Base-by-base conservation (phyloP, 202 grass and related monocot genomes). In the Hordeum pubiflorum region DNA sequence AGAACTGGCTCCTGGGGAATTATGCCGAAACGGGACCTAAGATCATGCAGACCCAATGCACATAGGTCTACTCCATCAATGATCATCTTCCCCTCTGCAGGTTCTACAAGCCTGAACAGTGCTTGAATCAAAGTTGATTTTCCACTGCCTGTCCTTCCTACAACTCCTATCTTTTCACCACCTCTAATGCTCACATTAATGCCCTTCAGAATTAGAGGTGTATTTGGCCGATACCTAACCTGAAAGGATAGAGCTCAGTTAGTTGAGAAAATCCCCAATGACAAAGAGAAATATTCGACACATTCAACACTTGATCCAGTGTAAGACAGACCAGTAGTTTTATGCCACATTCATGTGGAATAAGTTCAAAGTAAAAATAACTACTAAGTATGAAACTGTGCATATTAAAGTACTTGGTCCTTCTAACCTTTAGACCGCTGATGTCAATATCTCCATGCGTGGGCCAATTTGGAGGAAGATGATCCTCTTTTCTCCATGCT, bases 111-210 rank as follows among this genome's bases (percentile, higher is more conserved):
- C 31, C 92, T 86, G 69, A 94, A 94, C 33, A 94, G 81, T 20
- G 89, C 87, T 44, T 88, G 87, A 60, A 94, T 48, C 46, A 94
- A 74, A 29, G 92, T 94, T 33, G 92, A 94, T 37, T 94, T 94
- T 17, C 92, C 89, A 81, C 87, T 86, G 27, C 92, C 92, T 69
- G 92, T 94, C 77, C 92, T 87, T 68, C 92, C 92, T 17, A 92
- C 87, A 76, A 94, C 78, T 58, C 92, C 92, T 65, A 85, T 86
- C 82, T 94, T 94, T 75, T 83, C 88, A 69, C 92, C 89, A 55
- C 87, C 85, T 70, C 11, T 84, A 74, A 94, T 84, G n/a, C 57
- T 92, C 60, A 87, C 23, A 32, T 58, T 89, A 58, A 94, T 59
- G 15, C 89, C 92, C 61, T 85, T 83, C 6, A 94, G 37, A 50